These are phyloP conservation scores for Cyberlindnera maclurae DNA, from an alignment of 805 yeast genomes.

Conservation along the genomic window DNA sequence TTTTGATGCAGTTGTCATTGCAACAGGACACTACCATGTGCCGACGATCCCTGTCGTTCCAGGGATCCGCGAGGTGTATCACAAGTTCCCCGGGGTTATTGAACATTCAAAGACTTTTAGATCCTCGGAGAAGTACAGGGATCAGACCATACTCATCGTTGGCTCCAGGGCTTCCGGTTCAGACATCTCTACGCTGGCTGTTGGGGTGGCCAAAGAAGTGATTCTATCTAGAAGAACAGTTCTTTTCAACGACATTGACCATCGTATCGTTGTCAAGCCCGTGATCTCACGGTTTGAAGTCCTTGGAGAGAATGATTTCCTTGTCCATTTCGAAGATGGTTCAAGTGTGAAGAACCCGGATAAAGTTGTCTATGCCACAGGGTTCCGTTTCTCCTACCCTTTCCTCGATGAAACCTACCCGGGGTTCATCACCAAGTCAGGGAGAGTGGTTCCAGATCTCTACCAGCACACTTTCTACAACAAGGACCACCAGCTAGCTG, in stretches of 20 bases:
- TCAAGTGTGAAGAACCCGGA: slow-evolving; percentile 38
- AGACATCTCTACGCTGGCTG: too few species aligned
- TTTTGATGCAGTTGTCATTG: slow-evolving; percentile 39
- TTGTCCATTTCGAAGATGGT: slow-evolving; percentile 40
- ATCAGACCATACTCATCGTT: slow-evolving; percentile 40
- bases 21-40: slow-evolving; percentile 50
- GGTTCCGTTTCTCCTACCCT: slow-evolving; percentile 56
- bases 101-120: slow-evolving; percentile 28
- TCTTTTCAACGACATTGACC: slow-evolving; percentile 11
- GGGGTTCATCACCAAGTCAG: slow-evolving; percentile 22
- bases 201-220: slow-evolving; percentile 6
- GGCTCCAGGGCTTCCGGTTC: slow-evolving; percentile 64
- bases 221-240: slow-evolving; percentile 30
- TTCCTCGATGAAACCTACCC: slow-evolving; percentile 30
- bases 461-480: slow-evolving; percentile 29
- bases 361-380: slow-evolving; percentile 57
- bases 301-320: slow-evolving; percentile 12
- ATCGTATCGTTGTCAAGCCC: slow-evolving; percentile 24
- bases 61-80: slow-evolving; percentile 34
- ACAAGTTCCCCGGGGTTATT: slow-evolving; percentile 14
- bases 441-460: slow-evolving; percentile 23
- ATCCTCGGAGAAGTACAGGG: slow-evolving; percentile 16
- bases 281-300: slow-evolving; percentile 31
- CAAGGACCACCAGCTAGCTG: slow-evolving; percentile 28
- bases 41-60: slow-evolving; percentile 45